phyloP scores from a whole-genome alignment of 2,329 filamentous ascomycete species.

The Diaporthe amygdali region DNA sequence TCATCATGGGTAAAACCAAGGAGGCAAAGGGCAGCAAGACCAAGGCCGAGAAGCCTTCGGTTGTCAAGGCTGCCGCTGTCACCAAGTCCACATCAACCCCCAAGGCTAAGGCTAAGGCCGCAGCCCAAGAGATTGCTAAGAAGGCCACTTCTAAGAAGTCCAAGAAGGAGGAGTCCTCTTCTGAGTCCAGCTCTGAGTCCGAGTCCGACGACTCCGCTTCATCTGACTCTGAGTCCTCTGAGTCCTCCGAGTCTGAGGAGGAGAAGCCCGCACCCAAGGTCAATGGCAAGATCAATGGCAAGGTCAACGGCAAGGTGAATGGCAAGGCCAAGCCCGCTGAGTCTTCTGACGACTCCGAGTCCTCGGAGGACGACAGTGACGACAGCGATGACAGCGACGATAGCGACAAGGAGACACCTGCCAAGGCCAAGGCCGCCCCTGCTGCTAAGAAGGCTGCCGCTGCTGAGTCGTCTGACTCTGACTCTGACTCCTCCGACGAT shows the following conservation, averaged over 20 bases:
- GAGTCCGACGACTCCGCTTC: constrained; percentile 40
- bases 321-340: constrained; percentile 41
- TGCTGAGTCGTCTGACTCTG: constrained; percentile 29
- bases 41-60: constrained; percentile 53
- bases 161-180: constrained; percentile 48
- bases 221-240: constrained; percentile 41
- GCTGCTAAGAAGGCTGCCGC: constrained; percentile 31
- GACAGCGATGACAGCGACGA: constrained; percentile 35
- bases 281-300: constrained; percentile 32
- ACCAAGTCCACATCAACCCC: constrained; percentile 70
- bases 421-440: constrained; percentile 30
- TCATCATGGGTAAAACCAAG: constrained; percentile 71
- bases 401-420: constrained; percentile 35
- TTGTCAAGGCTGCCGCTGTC: constrained; percentile 70
- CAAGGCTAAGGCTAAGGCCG: constrained; percentile 71
- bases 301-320: constrained; percentile 39
- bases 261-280: constrained; percentile 39
- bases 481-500: constrained; percentile 35
- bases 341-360: constrained; percentile 41
- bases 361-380: constrained; percentile 36
- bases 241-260: constrained; percentile 41
- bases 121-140: constrained; percentile 63
- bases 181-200: constrained; percentile 35
- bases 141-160: constrained; percentile 55
- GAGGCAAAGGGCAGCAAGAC: constrained; percentile 59